These are phyloP conservation scores for Collybiopsis luxurians DNA, from an alignment of 768 basidiomycete species.

Conservation along the genomic window DNA sequence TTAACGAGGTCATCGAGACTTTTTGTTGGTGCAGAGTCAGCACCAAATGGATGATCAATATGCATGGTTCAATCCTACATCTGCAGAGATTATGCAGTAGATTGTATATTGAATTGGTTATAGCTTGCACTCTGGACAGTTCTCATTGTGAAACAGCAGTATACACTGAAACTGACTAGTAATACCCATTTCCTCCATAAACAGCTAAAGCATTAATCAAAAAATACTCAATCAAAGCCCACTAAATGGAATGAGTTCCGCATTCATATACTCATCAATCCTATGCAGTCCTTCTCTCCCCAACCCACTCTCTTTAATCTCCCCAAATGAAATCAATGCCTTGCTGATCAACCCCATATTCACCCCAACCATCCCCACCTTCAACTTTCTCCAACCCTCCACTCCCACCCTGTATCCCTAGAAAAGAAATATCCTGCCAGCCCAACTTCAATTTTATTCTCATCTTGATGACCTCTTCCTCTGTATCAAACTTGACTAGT, in stretches of 20 bases:
- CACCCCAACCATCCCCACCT: slow-evolving; percentile 89
- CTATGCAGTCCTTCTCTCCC: slow-evolving; percentile 85
- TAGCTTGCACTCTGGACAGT: no score
- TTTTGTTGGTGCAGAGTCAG: no score
- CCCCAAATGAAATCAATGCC: slow-evolving; percentile 84
- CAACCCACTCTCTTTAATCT: slow-evolving; percentile 84
- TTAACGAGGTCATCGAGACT: no score
- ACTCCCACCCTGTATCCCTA: slow-evolving; percentile 81
- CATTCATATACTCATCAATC: slow-evolving; percentile 85
- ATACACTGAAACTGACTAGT: no score
- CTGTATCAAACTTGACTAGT: slow-evolving; percentile 86
- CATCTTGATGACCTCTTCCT: slow-evolving; percentile 84
- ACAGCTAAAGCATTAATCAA: no score
- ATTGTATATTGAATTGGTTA: no score
- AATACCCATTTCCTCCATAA: no score
- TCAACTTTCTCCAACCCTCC: slow-evolving; percentile 93
- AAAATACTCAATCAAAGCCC: no score
- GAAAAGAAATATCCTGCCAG: slow-evolving; percentile 94
- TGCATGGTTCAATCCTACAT: no score
- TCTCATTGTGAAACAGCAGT: no score
- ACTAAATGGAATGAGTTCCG: slow-evolving; percentile 80
- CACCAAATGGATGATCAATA: no score
- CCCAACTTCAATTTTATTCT: slow-evolving; percentile 81
- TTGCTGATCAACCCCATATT: slow-evolving; percentile 82
- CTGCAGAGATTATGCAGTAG: no score